A percentile compares a stretch with the other conserved stretches of the same genome.
Evolutionary conservation across 2,329 filamentous ascomycete genomes (phyloP).

Genomic region (Elsinoe batatas): DNA sequence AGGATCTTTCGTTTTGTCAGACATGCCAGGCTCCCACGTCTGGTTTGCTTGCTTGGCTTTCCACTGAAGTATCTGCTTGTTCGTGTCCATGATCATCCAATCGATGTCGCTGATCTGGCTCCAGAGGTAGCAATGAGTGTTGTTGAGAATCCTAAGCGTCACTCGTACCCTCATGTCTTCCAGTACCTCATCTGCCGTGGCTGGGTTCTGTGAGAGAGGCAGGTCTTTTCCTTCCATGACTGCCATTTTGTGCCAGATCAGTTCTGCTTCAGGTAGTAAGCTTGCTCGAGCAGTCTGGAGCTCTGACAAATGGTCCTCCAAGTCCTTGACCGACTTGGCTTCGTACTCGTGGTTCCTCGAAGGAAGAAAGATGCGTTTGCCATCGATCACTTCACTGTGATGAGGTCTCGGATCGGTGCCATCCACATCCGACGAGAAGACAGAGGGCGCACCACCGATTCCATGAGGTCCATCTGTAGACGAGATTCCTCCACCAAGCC

Average conservation of each 20-base stretch:
- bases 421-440: conserved; percentile 8
- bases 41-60: conserved; percentile 11
- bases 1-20: neutral
- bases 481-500: neutral
- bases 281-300: conserved; percentile 11
- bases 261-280: conserved; percentile 16
- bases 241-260: conserved; percentile 17
- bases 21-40: conserved; percentile 13
- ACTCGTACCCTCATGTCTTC: neutral
- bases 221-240: conserved; percentile 15
- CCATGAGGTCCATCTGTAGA: conserved; percentile 9
- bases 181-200: conserved; percentile 2
- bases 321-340: conserved; percentile 10
- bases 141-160: conserved; percentile 15
- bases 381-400: conserved; percentile 15
- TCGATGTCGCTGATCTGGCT: conserved; percentile 15
- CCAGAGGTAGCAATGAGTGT: conserved; percentile 17
- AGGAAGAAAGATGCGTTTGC: conserved; percentile 15
- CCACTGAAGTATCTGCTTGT: conserved; percentile 18
- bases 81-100: conserved; percentile 20
- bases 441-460: neutral
- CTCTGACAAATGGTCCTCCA: conserved; percentile 14
- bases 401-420: conserved; percentile 16
- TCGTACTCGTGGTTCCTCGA: conserved; percentile 16
- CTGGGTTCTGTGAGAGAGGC: neutral